Base-by-base conservation (phyloP, 768 basidiomycete genomes). In the Tricholoma bakamatsutake region DNA sequence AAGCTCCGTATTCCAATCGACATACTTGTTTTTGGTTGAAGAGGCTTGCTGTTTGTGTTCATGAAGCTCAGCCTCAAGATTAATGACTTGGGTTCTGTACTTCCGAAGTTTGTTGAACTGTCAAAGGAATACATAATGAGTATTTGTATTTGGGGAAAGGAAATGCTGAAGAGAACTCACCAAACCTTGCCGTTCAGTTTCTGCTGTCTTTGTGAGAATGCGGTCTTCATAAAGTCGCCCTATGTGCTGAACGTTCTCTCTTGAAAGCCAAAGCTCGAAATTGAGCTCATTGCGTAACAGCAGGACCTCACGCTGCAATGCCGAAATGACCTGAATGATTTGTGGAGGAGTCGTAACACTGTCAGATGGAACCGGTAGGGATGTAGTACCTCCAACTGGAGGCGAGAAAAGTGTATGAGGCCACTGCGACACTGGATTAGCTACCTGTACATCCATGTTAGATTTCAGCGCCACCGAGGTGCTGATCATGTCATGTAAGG, bases 71-170 rank as follows among this genome's bases (percentile, higher is more conserved):
- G 71, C 76, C 59, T 90, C 84, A 8, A 93, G 76, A 18, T 73
- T 74, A 13, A 79, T 77, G 24, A 92, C 86, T 65, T 86, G 82
- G 1, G 77, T 70, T 50, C 85, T 84, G 66, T 90, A 89, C 59
- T 87, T 88, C 53, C 87, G 85, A 52, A 93, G 71, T 64, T 88
- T 90, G 69, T 92, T 91, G 65, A 87, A 89, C 90, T 93, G 64
- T 30, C 24, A 30, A 37, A 18, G 35, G 24, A 55, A 2, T 21
- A 27, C 31, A 50, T 46, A 35, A 35, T 52, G 5, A 37, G 57
- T 51, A 48, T 45, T 24, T 24, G 21, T 24, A 24, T 24, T 24
- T 24, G 21, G 21, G 21, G 12, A 34, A 50, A 28, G 12, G 7
- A 43, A 31, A 51, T n/a, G 35, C 6, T 30, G 31, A 31, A n/a